These are phyloP conservation scores for Erodium chrysanthum DNA, from an alignment of 441 rosid species.

Conservation along the genomic window DNA sequence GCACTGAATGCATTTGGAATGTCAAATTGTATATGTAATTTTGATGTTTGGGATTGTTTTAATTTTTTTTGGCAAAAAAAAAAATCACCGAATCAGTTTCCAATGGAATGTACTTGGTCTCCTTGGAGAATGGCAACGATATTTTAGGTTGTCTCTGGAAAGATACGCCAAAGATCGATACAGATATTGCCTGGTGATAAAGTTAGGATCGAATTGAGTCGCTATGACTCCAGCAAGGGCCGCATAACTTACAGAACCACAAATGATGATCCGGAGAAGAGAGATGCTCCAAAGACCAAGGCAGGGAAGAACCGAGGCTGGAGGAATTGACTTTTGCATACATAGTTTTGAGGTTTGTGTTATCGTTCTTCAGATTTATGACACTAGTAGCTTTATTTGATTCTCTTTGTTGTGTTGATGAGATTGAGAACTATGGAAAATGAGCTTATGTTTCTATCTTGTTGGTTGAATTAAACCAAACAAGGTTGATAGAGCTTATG, in stretches of 20 bases:
- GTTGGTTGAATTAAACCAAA: too few relatives aligned
- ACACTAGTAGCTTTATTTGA: too few relatives aligned
- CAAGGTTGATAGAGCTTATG: too few relatives aligned
- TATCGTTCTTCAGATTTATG: too few relatives aligned
- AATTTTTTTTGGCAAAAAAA: too few relatives aligned
- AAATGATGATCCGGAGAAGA: neutral
- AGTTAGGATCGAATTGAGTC: neutral
- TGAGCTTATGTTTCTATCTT: too few relatives aligned
- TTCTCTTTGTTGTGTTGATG: too few relatives aligned
- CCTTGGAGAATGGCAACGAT: neutral
- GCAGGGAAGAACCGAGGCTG: neutral
- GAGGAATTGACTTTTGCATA: neutral
- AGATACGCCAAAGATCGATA: neutral
- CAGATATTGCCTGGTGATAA: neutral
- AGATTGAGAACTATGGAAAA: too few relatives aligned
- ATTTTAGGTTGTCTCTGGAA: neutral
- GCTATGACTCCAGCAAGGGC: neutral
- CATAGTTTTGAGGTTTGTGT: too few relatives aligned
- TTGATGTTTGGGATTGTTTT: too few relatives aligned
- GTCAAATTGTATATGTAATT: too few relatives aligned
- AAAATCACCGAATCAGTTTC: neutral
- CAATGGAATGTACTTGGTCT: neutral
- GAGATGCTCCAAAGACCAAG: neutral
- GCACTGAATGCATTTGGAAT: too few relatives aligned
- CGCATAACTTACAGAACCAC: slow-evolving; percentile 1